Base-by-base conservation (phyloP, 495 filamentous ascomycete species). In the Neurospora africana region DNA sequence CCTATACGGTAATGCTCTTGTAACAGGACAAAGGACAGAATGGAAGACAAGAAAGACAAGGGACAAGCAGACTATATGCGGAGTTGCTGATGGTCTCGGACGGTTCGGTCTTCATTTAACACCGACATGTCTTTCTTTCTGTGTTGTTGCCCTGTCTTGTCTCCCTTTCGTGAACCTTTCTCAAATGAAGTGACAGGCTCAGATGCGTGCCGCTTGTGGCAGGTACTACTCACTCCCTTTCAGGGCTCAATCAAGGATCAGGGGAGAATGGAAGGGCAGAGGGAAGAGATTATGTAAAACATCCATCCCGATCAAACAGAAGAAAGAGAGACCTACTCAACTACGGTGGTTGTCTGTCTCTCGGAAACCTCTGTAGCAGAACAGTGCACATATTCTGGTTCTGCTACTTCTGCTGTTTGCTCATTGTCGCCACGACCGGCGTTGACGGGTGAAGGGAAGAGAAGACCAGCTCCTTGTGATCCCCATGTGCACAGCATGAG, bases 401-500 rank as follows among this genome's bases (percentile, higher is more conserved):
- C 27, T 58, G 47, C 27, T 65, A 35, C 27, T 65, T 30, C 27
- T 65, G 53, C 13, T 65, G 53, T 9, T 65, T 35, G 53, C 27
- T 65, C 27, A 30, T 33, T 65, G 23, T 65, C 9, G 13, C 53
- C 27, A 27, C 6, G 27, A 9, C 27, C 15, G 27, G 13, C 15
- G 67, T 77, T 75, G 21, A 41, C 79, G 77, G 9, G 75, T 74
- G 69, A 79, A 78, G 44, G 83, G 47, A 58, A 84, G 33, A 89
- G 76, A 68, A 81, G 83, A 30, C 81, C 81, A 19, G 89, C 90
- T 40, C 90, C 91, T 44, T 84, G 79, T 68, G 85, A 78, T 68
- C 91, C 90, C 91, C 90, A 93, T 71, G 91, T 91, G 79, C 90
- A 92, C 70, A 85, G 83, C 61, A 90, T 80, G 30, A 89, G 78